Evolutionary conservation across 345 rosid genomes (phyloP).

Genomic region (Euphorbia lathyris): DNA sequence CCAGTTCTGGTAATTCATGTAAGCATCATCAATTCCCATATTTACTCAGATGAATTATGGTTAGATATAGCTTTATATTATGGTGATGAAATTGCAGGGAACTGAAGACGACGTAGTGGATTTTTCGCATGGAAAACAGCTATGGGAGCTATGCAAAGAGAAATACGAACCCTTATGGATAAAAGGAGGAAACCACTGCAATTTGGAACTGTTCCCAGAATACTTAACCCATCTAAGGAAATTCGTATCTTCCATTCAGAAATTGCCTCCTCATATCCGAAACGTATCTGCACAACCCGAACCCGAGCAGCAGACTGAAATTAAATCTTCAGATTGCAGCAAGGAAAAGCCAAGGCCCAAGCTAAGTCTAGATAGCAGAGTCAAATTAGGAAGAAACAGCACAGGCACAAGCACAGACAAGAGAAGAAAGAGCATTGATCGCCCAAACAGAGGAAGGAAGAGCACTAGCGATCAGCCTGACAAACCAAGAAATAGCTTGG

Average conservation of each 20-base stretch:
- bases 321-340: not conserved
- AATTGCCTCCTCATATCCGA: constrained; percentile 34
- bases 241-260: constrained; percentile 74
- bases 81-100: constrained; percentile 43
- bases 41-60: not conserved
- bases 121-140: constrained; percentile 78
- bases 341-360: constrained; percentile 33
- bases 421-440: constrained; percentile 56
- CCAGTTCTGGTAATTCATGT: constrained; percentile 95
- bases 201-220: constrained; percentile 75
- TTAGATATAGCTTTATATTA: not conserved
- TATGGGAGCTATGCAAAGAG: constrained; percentile 77
- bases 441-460: constrained; percentile 46
- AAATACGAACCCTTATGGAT: constrained; percentile 94
- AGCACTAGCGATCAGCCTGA: constrained; percentile 67
- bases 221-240: constrained; percentile 70
- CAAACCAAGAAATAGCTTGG: constrained; percentile 73
- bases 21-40: constrained; percentile 22
- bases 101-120: constrained; percentile 80
- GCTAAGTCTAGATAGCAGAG: constrained; percentile 46
- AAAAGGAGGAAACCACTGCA: constrained; percentile 76
- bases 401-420: constrained; percentile 41
- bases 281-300: constrained; percentile 25
- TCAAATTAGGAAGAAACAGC: constrained; percentile 41
- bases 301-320: constrained; percentile 21